Evolutionary conservation across 1,139 yeast species (phyloP), one percentile per base, ranked within the genome.

Genomic region (Candida anutae): DNA sequence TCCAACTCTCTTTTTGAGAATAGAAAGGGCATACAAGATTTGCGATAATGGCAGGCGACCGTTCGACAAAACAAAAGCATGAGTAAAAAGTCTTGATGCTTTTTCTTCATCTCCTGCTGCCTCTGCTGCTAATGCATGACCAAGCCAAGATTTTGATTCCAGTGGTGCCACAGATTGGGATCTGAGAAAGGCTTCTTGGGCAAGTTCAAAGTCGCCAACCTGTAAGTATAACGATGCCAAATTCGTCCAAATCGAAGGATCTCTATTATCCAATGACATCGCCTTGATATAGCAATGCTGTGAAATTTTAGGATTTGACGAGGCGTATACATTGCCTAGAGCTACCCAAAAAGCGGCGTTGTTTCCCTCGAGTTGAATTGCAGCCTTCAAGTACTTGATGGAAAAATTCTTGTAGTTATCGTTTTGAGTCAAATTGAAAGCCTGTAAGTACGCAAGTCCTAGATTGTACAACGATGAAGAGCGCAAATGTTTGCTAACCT

Each of bases 211-310:
- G 46, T 88, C 97, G 4, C 78, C 79, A 35, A 69, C 66, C 26
- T 72, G 63, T 36, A 88, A 58, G 40, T 83, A 88, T 22, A 90
- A 59, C 5, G 82, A 70, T 0, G 95, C 96, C 34, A 90, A 59
- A 41, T 85, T 84, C 12, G 77, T 69, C 96, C 96, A 90, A 5
- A 79, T 69, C 14, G 58, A 58, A 2, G 80, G 72, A 37, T 83
- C 84, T 32, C 75, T 71, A 4, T 82, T 71, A 29, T 82, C 79
- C 24, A 85, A 54, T 0, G 84, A 66, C 3, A 77, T 58, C 0
- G 96, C 90, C 37, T 84, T 80, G 40, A 93, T 82, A 43, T 82
- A 84, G 49, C 96, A 85, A 53, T 90, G 98, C 50, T 90, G 99
- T 0, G 96, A 66, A 5, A 85, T 81, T 29, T 70, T 69, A 0